Evolutionary conservation across 345 rosid genomes (phyloP).

Genomic region (Odontarrhena argentea): DNA sequence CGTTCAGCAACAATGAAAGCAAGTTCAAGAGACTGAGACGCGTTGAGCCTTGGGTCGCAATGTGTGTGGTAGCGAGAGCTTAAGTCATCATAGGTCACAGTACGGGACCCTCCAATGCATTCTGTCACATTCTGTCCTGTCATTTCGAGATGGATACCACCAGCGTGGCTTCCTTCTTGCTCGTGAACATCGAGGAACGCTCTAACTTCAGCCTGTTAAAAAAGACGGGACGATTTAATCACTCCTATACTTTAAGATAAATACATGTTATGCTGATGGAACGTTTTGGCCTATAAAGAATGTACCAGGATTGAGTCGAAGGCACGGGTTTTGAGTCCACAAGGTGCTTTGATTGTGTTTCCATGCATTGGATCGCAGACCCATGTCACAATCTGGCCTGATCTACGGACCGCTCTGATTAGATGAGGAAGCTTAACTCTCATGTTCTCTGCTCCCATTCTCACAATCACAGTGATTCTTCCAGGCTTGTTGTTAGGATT

Average conservation of each 20-base stretch:
- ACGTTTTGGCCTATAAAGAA: conserved; percentile 25
- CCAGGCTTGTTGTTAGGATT: conserved; percentile 66
- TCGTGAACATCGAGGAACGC: conserved; percentile 67
- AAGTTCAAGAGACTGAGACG: conserved; percentile 65
- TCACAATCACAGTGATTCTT: conserved; percentile 54
- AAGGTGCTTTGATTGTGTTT: conserved; percentile 69
- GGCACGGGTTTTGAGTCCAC: conserved; percentile 70
- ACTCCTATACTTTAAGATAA: neutral
- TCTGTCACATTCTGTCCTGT: conserved; percentile 69
- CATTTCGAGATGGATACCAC: conserved; percentile 69
- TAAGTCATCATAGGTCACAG: conserved; percentile 59
- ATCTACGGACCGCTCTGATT: conserved; percentile 62
- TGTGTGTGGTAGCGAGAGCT: conserved; percentile 69
- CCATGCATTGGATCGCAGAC: conserved; percentile 74
- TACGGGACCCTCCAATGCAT: conserved; percentile 66
- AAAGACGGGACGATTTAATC: neutral
- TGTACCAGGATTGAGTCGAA: conserved; percentile 66
- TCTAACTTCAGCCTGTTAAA: conserved; percentile 54
- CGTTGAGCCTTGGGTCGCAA: conserved; percentile 66
- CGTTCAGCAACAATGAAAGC: conserved; percentile 65
- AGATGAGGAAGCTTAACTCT: conserved; percentile 64
- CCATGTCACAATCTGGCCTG: conserved; percentile 71
- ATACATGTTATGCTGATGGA: conserved; percentile 11
- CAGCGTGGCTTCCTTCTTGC: conserved; percentile 68
- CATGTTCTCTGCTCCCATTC: conserved; percentile 76